Conservation (phyloP, 2,329 filamentous ascomycete genomes). For the Diplocarpon mali region DNA sequence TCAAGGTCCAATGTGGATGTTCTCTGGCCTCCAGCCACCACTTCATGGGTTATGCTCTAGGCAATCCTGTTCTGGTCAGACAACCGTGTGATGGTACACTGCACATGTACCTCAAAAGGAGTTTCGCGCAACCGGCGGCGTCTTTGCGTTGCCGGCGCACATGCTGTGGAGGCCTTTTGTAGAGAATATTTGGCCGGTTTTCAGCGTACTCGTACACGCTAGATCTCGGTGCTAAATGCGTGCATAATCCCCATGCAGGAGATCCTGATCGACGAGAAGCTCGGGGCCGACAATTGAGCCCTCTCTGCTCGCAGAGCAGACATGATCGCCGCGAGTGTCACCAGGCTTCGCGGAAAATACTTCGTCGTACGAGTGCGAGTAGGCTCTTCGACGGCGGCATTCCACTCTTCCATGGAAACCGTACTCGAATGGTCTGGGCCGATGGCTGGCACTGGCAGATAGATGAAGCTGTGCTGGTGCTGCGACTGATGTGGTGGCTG, state of each 20-base stretch:
- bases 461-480: too few relatives aligned
- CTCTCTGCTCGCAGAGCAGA: neutral
- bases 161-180: neutral
- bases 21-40: too few relatives aligned
- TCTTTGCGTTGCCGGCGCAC: slow-evolving; percentile 4
- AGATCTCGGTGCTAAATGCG: neutral
- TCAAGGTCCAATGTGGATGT: too few relatives aligned
- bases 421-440: too few relatives aligned
- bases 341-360: too few relatives aligned
- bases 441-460: too few relatives aligned
- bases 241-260: slow-evolving; percentile 2
- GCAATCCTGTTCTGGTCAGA: neutral
- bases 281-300: neutral
- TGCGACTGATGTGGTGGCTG: too few relatives aligned
- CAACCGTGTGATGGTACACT: neutral
- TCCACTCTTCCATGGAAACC: too few relatives aligned
- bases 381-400: too few relatives aligned
- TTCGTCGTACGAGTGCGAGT: too few relatives aligned
- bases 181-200: neutral
- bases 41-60: too few relatives aligned
- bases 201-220: too few relatives aligned
- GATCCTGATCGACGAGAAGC: neutral
- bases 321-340: neutral
- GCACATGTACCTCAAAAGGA: neutral
- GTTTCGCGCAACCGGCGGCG: neutral